Evolutionary conservation across 345 rosid genomes (phyloP).

Genomic region (Kandelia obovata): DNA sequence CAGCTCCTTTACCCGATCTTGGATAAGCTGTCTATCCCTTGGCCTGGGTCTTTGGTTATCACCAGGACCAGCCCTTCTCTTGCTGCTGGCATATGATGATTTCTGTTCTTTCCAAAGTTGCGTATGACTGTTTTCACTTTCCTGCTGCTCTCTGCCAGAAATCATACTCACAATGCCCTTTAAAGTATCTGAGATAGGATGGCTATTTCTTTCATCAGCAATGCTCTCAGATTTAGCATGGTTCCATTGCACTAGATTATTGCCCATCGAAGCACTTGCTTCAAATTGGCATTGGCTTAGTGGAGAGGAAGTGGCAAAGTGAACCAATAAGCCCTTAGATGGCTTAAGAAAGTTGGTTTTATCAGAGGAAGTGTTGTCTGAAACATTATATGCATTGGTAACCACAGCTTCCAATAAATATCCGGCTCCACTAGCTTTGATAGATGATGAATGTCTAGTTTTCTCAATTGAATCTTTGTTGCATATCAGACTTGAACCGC

Average conservation of each 20-base stretch:
- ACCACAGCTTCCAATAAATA: conserved; percentile 48
- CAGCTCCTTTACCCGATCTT: conserved; percentile 65
- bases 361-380: conserved; percentile 11
- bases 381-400: conserved; percentile 17
- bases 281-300: conserved; percentile 9
- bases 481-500: conserved; percentile 6
- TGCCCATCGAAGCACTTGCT: conserved; percentile 2
- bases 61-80: conserved; percentile 45
- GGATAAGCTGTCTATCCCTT: conserved; percentile 65
- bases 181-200: conserved; percentile 20
- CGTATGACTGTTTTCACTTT: background rate
- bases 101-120: conserved; percentile 27
- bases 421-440: conserved; percentile 26
- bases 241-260: conserved; percentile 15
- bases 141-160: conserved; percentile 16
- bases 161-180: conserved; percentile 25
- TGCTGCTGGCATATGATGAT: conserved; percentile 15
- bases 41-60: conserved; percentile 57
- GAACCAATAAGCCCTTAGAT: conserved; percentile 12
- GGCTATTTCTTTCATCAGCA: conserved; percentile 2
- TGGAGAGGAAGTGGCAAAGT: conserved; percentile 12
- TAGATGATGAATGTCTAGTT: conserved; percentile 17
- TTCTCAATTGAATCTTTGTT: conserved; percentile 16
- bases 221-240: conserved; percentile 18
- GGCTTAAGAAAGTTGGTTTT: conserved; percentile 7